Evolutionary conservation across 768 basidiomycete genomes (phyloP).

Genomic region (Auricularia sp.): DNA sequence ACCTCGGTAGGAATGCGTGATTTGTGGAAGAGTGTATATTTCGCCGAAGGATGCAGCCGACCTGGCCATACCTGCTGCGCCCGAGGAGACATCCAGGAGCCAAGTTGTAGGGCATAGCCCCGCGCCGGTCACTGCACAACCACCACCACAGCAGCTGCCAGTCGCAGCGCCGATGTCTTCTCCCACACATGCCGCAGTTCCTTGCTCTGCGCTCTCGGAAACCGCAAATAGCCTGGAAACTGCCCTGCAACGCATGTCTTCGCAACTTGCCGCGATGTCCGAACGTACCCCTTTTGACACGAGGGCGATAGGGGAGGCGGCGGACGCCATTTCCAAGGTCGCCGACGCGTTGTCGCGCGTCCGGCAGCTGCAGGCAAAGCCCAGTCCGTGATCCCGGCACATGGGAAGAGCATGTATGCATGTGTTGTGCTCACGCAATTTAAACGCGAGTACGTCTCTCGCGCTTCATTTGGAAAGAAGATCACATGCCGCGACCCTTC

Average conservation of each 20-base stretch:
- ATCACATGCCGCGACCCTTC: neutral
- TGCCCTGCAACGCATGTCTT: constrained; percentile 42
- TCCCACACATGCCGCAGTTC: neutral
- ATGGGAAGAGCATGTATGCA: neutral
- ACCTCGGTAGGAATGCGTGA: constrained; percentile 58
- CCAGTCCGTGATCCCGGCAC: neutral
- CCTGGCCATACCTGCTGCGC: constrained; percentile 32
- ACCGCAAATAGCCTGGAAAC: constrained; percentile 42
- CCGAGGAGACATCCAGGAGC: neutral
- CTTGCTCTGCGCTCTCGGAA: constrained; percentile 21
- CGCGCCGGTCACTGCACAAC: neutral
- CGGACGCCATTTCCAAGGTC: constrained; percentile 63
- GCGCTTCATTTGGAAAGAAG: neutral
- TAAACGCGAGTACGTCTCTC: neutral
- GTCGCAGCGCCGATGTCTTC: neutral
- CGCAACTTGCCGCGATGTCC: constrained; percentile 39
- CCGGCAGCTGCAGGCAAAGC: constrained; percentile 33
- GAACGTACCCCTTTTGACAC: constrained; percentile 34
- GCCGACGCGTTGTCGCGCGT: constrained; percentile 52
- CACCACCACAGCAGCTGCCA: neutral
- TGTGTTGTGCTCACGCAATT: neutral
- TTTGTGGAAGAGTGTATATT: constrained; percentile 56
- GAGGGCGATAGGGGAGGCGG: constrained; percentile 41
- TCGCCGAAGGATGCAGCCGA: constrained; percentile 44
- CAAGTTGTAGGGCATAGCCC: neutral